Base-by-base conservation (phyloP, 805 yeast species). In the Saturnispora sekii region DNA sequence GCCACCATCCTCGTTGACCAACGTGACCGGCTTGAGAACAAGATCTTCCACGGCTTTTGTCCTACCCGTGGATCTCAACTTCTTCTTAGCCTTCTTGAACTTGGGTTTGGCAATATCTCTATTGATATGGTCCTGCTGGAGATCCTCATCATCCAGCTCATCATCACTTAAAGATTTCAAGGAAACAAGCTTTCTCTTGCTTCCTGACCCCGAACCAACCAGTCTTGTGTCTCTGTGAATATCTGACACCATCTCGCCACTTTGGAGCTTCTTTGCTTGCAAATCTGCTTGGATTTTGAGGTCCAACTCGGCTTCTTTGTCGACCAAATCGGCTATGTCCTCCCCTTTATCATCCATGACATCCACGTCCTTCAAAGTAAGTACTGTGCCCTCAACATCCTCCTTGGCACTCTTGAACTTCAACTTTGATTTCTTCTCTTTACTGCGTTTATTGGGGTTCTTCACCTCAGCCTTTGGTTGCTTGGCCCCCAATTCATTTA, bases 301-400 rank as follows among this genome's bases (percentile, higher is more conserved):
- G 43, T 49, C 30, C 47, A 49, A 3, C 42, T 47, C 34, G 52
- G 29, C n/a, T 53, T 53, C 35, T 60, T 53, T 59, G n/a, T 68
- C 72, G 42, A 76, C 68, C 28, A 58, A 66, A 29, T 79, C 9
- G 3, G 5, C 8, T 10, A 3, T 28, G 7, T 16, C 14, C 12
- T 26, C 15, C 2, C 14, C 17, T 9, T 26, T 30, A n/a, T 18
- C 28, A 1, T 30, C 35, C n/a, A 10, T 38, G 8, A 11, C 26
- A 28, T 38, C 32, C 5, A 7, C n/a, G 6, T 29, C 16, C 16
- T 29, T 9, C 32, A 21, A 21, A 4, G 26, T 21, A 21, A 21
- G 26, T 6, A 21, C 26, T 8, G 26, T 6, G 6, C 26, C 26
- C 8, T 21, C 26, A 21, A 21, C 6, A 21, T 21, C 8, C 26